Conservation (phyloP, 140 eudicot genomes). For the Stevia rebaudiana region DNA sequence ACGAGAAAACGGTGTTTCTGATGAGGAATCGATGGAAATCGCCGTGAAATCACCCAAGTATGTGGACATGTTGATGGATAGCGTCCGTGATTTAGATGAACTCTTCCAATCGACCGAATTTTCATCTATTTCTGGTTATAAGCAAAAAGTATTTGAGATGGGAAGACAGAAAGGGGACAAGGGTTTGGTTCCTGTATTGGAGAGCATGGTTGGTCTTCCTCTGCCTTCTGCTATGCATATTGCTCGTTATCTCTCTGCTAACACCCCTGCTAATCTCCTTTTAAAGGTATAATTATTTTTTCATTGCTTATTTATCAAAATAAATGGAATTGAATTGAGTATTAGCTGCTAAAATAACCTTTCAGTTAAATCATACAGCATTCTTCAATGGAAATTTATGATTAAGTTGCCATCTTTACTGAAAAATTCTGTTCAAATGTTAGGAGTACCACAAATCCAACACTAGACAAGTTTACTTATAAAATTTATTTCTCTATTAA, state of each 20-base stretch:
- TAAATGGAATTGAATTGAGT: too few relatives aligned
- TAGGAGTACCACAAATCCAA: too few relatives aligned
- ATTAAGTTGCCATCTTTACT: too few relatives aligned
- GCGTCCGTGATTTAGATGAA: slow-evolving; percentile 62
- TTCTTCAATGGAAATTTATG: too few relatives aligned
- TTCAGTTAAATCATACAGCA: too few relatives aligned
- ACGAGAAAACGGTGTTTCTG: slow-evolving; percentile 35
- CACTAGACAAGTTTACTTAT: too few relatives aligned
- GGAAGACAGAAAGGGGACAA: slow-evolving; percentile 69
- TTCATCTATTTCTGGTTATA: slow-evolving; percentile 22
- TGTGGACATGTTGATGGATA: slow-evolving; percentile 49
- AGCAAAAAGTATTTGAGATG: slow-evolving; percentile 48
- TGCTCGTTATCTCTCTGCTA: slow-evolving; percentile 54
- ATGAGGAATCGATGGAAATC: slow-evolving; percentile 44
- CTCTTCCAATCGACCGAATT: slow-evolving; percentile 11
- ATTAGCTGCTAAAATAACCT: too few relatives aligned
- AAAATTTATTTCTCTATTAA: too few relatives aligned
- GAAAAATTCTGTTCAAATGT: too few relatives aligned
- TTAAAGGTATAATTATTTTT: slow-evolving; percentile 33
- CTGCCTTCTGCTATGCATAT: slow-evolving; percentile 61
- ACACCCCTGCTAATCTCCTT: slow-evolving; percentile 40
- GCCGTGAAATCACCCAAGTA: slow-evolving; percentile 53
- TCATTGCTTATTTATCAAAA: too few relatives aligned
- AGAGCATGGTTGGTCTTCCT: slow-evolving; percentile 57
- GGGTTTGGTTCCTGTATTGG: slow-evolving; percentile 69